Evolutionary conservation across 345 rosid genomes (phyloP).

Genomic region (Psidium guajava): DNA sequence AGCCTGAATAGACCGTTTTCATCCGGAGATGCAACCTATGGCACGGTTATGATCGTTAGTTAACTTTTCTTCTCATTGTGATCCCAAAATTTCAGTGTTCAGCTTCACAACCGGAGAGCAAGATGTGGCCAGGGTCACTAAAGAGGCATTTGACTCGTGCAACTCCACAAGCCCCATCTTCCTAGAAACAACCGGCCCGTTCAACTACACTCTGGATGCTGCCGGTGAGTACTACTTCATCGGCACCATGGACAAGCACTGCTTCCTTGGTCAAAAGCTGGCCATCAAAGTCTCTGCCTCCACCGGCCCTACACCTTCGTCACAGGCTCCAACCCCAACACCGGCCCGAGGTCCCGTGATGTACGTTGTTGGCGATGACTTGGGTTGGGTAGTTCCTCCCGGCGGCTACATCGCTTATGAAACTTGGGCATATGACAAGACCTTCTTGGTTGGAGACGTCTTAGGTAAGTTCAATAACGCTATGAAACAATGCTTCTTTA

Average conservation of each 20-base stretch:
- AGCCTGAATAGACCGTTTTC: not conserved
- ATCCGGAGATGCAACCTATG: not conserved
- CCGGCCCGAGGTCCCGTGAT: conserved; percentile 14
- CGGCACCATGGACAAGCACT: conserved; percentile 23
- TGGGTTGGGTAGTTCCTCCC: conserved; percentile 29
- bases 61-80: not conserved
- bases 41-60: not conserved
- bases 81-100: conserved; percentile 16
- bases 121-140: conserved; percentile 33
- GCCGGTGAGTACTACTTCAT: conserved; percentile 29
- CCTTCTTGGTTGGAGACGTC: conserved; percentile 29
- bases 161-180: conserved; percentile 13
- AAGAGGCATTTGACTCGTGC: conserved; percentile 25
- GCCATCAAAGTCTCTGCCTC: not conserved
- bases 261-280: conserved; percentile 19
- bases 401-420: conserved; percentile 9
- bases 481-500: not conserved
- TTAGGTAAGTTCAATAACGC: conserved; percentile 8
- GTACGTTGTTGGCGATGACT: conserved; percentile 14
- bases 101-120: conserved; percentile 25
- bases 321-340: not conserved
- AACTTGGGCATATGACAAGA: conserved; percentile 30
- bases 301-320: not conserved
- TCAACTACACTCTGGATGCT: conserved; percentile 18
- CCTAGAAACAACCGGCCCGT: conserved; percentile 15